Percentiles rank a stretch among this genome's conserved stretches.
Evolutionary conservation across 2,329 filamentous ascomycete species (phyloP).

Genomic region (Neonectria magnoliae): DNA sequence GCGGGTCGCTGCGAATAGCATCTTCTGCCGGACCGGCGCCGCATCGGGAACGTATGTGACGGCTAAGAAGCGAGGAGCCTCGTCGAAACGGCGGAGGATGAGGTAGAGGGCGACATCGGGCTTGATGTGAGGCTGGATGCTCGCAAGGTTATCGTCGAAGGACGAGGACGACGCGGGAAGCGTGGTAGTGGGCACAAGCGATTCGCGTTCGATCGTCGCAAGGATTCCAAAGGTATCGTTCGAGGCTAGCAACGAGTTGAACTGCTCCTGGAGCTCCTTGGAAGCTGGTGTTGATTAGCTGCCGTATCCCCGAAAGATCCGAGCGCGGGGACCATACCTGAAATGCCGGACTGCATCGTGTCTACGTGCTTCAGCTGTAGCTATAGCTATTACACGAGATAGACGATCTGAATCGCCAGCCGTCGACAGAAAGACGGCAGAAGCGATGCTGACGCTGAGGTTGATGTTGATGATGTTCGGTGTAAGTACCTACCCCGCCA

Average conservation of each 20-base stretch:
- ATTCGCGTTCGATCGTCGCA: slow-evolving; percentile 74
- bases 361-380: background rate
- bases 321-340: slow-evolving; percentile 60
- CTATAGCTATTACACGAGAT: background rate
- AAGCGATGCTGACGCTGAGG: slow-evolving; percentile 23
- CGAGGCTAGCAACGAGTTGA: slow-evolving; percentile 73
- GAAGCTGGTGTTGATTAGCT: slow-evolving; percentile 65
- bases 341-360: slow-evolving; percentile 81
- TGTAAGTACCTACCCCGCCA: slow-evolving; percentile 42
- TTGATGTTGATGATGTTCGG: slow-evolving; percentile 27
- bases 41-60: slow-evolving; percentile 83
- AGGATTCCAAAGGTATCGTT: slow-evolving; percentile 74
- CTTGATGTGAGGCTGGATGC: slow-evolving; percentile 71
- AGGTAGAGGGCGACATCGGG: slow-evolving; percentile 77
- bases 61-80: slow-evolving; percentile 69
- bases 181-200: slow-evolving; percentile 68
- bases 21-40: slow-evolving; percentile 85
- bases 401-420: background rate
- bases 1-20: slow-evolving; percentile 83
- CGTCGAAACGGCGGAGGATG: slow-evolving; percentile 74
- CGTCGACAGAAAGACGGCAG: slow-evolving; percentile 3
- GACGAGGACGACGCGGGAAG: slow-evolving; percentile 63
- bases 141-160: slow-evolving; percentile 72
- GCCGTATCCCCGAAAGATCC: background rate
- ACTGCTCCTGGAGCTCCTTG: slow-evolving; percentile 78